phyloP scores from a whole-genome alignment of 2,329 filamentous ascomycete genomes.

The Purpureocillium lavendulum region DNA sequence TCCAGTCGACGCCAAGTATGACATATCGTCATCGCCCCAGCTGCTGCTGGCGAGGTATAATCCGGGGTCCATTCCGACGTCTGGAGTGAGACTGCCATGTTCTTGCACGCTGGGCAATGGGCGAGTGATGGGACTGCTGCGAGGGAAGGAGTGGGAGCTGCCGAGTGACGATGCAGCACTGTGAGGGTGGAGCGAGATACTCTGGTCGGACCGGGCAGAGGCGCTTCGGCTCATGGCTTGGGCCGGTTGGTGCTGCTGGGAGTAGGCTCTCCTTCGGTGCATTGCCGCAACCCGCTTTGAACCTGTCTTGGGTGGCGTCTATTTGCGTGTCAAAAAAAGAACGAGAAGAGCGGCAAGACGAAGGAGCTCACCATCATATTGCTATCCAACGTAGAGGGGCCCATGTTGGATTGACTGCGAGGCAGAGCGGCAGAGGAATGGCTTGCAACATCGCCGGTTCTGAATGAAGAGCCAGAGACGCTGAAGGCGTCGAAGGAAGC shows the following conservation, averaged over 20 bases:
- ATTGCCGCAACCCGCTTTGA: slow-evolving; percentile 6
- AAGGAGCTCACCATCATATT: slow-evolving; percentile 4
- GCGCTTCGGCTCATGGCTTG: slow-evolving; percentile 35
- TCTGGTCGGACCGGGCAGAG: slow-evolving; percentile 31
- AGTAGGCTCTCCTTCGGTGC: slow-evolving; percentile 15
- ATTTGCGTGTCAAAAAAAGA: no score
- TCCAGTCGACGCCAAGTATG: slow-evolving; percentile 15
- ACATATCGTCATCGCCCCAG: slow-evolving; percentile 13
- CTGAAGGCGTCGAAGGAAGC: background rate
- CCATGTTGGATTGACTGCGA: background rate
- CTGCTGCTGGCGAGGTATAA: slow-evolving; percentile 23
- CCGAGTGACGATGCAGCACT: no score
- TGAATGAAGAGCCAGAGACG: background rate
- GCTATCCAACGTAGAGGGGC: background rate
- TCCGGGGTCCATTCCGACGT: slow-evolving; percentile 7
- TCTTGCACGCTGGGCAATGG: slow-evolving; percentile 29
- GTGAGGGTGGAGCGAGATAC: slow-evolving; percentile 13
- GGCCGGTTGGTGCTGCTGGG: slow-evolving; percentile 20
- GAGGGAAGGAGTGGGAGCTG: slow-evolving; percentile 15
- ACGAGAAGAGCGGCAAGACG: no score
- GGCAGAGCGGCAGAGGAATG: background rate
- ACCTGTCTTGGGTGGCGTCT: background rate
- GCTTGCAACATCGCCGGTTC: background rate
- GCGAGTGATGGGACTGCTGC: slow-evolving; percentile 19
- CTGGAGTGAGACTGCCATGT: slow-evolving; percentile 21